These are phyloP conservation scores for Clavariopsis aquatica DNA, from an alignment of 495 filamentous ascomycete species.

Conservation along the genomic window DNA sequence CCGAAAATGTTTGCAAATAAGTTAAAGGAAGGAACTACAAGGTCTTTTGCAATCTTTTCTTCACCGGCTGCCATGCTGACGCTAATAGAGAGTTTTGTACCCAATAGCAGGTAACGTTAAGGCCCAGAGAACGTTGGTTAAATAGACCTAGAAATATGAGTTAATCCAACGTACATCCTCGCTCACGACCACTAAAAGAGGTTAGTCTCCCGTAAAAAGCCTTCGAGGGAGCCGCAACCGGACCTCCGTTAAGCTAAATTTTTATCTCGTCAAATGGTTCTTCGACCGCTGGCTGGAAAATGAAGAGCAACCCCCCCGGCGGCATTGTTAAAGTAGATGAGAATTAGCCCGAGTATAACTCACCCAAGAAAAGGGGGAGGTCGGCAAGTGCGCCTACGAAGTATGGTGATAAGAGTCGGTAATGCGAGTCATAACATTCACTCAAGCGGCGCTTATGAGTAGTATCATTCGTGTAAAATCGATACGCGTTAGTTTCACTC, in stretches of 20 bases:
- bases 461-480: conserved; percentile 42
- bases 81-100: conserved; percentile 36
- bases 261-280: conserved; percentile 43
- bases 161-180: conserved; percentile 60
- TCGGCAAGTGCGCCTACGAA: conserved; percentile 24
- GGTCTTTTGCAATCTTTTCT: conserved; percentile 40
- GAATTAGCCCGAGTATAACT: conserved; percentile 41
- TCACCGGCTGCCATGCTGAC: conserved; percentile 31
- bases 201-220: conserved; percentile 68
- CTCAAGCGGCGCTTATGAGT: conserved; percentile 15
- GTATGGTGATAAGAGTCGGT: conserved; percentile 11
- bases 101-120: conserved; percentile 36
- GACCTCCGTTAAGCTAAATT: conserved; percentile 39
- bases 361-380: conserved; percentile 33
- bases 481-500: conserved; percentile 36
- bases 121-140: conserved; percentile 62
- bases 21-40: conserved; percentile 40
- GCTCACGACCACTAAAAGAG: conserved; percentile 62
- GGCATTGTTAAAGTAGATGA: conserved; percentile 35
- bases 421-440: neutral
- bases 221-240: conserved; percentile 64
- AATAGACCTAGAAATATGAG: conserved; percentile 65
- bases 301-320: conserved; percentile 55
- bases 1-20: conserved; percentile 40
- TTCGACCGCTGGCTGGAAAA: conserved; percentile 54